Percentiles rank a stretch among this genome's conserved stretches.
Evolutionary conservation across 371 early-diverging fungal species (phyloP).

Genomic region (Smittium culicis): DNA sequence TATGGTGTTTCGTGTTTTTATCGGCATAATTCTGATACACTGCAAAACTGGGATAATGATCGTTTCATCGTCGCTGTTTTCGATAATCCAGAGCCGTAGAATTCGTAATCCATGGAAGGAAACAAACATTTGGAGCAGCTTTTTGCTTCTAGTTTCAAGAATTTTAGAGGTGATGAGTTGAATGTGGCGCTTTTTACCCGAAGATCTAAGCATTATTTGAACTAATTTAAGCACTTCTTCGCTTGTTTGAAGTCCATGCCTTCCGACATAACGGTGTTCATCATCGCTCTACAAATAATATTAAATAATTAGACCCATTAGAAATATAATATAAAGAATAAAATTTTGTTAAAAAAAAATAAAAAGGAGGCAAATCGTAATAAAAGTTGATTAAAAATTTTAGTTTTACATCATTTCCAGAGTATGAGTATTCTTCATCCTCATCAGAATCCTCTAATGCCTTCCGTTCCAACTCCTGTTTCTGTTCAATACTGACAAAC

Average conservation of each 20-base stretch:
- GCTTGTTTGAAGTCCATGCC: constrained; percentile 34
- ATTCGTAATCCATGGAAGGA: constrained; percentile 40
- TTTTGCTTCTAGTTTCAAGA: constrained; percentile 35
- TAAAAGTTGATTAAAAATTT: too few relatives aligned
- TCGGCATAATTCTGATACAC: constrained; percentile 44
- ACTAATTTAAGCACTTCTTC: constrained; percentile 51
- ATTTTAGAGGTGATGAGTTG: constrained; percentile 35
- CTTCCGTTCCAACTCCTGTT: constrained; percentile 28
- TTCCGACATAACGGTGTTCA: constrained; percentile 11
- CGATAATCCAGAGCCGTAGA: constrained; percentile 36
- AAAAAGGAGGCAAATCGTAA: too few relatives aligned
- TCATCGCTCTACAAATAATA: constrained; percentile 14
- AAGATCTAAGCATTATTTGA: constrained; percentile 45
- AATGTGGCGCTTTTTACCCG: constrained; percentile 40
- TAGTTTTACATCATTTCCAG: constrained; percentile 21
- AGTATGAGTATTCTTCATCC: constrained; percentile 31
- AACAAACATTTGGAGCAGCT: constrained; percentile 35
- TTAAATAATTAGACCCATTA: too few relatives aligned
- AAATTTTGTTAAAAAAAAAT: background rate
- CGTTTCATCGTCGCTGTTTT: constrained; percentile 35
- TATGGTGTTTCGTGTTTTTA: constrained; percentile 50
- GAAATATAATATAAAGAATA: background rate
- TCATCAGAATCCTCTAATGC: constrained; percentile 14
- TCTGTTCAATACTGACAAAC: constrained; percentile 23
- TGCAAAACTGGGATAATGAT: constrained; percentile 36